Conservation (phyloP, 768 basidiomycete genomes). For the Leccinum variicolor region DNA sequence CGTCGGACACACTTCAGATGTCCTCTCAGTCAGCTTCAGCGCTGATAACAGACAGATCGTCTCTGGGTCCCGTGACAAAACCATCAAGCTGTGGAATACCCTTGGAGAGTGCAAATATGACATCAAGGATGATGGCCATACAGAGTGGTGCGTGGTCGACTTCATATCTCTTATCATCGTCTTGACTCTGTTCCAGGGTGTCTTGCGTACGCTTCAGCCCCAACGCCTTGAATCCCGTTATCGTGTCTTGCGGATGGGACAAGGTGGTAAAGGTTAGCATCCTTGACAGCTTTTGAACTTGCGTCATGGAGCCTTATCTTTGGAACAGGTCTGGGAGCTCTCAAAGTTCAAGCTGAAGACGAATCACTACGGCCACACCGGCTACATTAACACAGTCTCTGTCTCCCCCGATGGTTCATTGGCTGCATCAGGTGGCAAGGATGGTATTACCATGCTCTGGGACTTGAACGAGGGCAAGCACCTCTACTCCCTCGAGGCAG, state of each 20-base stretch:
- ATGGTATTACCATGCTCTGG: slow-evolving; percentile 99
- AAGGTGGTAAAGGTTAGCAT: slow-evolving; percentile 95
- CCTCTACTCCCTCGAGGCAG: slow-evolving; percentile 98
- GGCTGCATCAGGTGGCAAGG: slow-evolving; percentile 98
- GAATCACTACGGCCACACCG: slow-evolving; percentile 99
- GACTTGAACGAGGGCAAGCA: slow-evolving; percentile 99
- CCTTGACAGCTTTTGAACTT: slow-evolving; percentile 3
- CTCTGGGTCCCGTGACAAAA: slow-evolving; percentile 93
- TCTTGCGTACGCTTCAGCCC: slow-evolving; percentile 99
- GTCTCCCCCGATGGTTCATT: slow-evolving; percentile 99
- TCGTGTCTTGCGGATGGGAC: slow-evolving; percentile 99
- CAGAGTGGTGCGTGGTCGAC: slow-evolving; percentile 68
- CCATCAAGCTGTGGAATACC: slow-evolving; percentile 99
- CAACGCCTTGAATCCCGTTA: slow-evolving; percentile 95
- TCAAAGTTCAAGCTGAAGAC: slow-evolving; percentile 99
- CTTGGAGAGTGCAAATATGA: slow-evolving; percentile 99
- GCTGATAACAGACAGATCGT: slow-evolving; percentile 99
- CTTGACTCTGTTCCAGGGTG: slow-evolving; percentile 55
- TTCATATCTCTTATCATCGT: neutral
- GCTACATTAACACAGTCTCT: slow-evolving; percentile 98
- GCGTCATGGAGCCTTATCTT: slow-evolving; percentile 12
- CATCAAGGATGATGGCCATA: slow-evolving; percentile 98
- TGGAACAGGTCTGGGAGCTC: slow-evolving; percentile 95
- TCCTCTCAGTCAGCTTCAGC: slow-evolving; percentile 98
- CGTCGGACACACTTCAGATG: slow-evolving; percentile 96